Conservation (phyloP, 495 filamentous ascomycete genomes). For the Penicillium soppii region DNA sequence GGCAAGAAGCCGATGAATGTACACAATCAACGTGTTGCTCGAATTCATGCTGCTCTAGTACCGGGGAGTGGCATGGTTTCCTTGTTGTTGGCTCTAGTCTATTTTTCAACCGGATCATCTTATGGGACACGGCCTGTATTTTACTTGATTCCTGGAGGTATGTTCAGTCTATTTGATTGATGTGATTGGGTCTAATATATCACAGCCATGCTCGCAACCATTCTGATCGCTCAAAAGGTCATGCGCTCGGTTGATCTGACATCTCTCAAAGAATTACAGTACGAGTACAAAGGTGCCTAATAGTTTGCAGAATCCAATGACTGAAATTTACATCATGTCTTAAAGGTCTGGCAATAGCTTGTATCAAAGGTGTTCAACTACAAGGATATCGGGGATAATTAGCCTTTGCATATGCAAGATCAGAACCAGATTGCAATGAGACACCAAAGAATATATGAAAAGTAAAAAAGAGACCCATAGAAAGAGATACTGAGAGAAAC, state of each 20-base stretch:
- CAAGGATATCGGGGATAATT: no score
- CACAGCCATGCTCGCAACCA: constrained; percentile 37
- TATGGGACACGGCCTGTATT: constrained; percentile 17
- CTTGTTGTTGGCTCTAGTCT: constrained; percentile 24
- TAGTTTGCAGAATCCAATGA: no score
- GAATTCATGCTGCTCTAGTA: constrained; percentile 19
- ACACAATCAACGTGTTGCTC: constrained; percentile 12
- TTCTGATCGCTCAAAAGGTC: constrained; percentile 32
- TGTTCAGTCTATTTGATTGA: constrained; percentile 4
- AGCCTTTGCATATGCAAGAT: no score
- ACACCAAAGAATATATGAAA: no score
- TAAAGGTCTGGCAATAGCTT: no score
- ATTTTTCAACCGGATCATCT: constrained; percentile 16
- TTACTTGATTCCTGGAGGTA: constrained; percentile 42
- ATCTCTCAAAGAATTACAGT: constrained; percentile 46
- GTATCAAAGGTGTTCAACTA: no score
- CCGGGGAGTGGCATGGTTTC: constrained; percentile 26
- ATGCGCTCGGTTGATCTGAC: constrained; percentile 49
- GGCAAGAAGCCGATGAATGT: constrained; percentile 27
- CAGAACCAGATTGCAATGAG: no score
- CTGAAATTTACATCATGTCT: no score
- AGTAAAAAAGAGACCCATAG: no score
- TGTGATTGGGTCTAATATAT: neutral
- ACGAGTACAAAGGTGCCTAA: constrained; percentile 53
- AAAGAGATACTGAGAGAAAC: no score